Base-by-base conservation (phyloP, 192 early-diverging fungal species). In the Rhizophagus clarus region DNA sequence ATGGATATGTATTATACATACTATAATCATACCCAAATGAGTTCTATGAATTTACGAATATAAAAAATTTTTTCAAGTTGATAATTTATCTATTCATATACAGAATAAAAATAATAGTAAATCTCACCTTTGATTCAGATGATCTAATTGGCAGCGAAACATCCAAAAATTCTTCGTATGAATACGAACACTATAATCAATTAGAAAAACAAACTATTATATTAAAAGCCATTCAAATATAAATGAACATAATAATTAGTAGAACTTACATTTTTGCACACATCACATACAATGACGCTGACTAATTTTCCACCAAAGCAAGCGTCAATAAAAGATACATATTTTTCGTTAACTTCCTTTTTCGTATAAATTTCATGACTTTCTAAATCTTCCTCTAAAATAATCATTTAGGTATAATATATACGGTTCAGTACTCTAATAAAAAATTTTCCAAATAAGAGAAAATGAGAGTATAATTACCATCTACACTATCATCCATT, bases 231-330 rank as follows among this genome's bases (percentile, higher is more conserved):
- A 12, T 12, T 45, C 11, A 45, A 45, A 45, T 45, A 9, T 9
- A 45, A 45, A 14, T 1, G 11, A 11, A 28, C 7, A 37, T 78
- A 47, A 40, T 26, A 37, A 37, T 26, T 47, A 28, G 61, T 12
- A 6, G 0, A 70, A 82, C 75, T 74, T 85, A 86, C 83, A 81
- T 85, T 81, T 76, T 84, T 83, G 83, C 92, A 93, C 2, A 81
- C 71, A 22, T 91, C 89, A 74, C 93, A 94, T 15, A 94, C 87
- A 61, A 94, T 90, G 28, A 90, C 83, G 60, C 87, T 89, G 28
- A 88, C 89, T 72, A 94, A 76, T 75, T 87, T 82, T 17, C 93
- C 93, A 14, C 87, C 88, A 86, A 94, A 94, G n/a, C 89, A 84
- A 15, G 76, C 81, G 74, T 94, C 93, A 24, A 93, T 87, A 72